Percentiles rank a stretch among this genome's conserved stretches.
phyloP scores from a whole-genome alignment of 164 flowering plant genomes.

The Annona squamosa region DNA sequence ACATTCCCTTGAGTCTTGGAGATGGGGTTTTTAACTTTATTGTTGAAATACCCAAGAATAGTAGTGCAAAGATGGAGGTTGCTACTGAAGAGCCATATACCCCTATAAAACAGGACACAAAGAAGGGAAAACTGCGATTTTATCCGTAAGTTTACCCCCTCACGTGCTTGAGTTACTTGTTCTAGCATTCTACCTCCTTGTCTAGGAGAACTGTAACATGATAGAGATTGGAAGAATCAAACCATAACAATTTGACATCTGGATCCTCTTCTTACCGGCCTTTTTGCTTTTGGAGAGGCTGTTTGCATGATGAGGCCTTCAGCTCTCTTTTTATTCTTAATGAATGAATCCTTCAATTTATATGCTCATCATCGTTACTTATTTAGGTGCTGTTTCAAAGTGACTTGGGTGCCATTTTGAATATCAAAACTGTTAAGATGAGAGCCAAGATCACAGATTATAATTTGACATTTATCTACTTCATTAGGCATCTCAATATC shows the following conservation, averaged over 20 bases:
- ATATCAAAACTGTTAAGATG: neutral
- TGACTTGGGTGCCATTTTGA: neutral
- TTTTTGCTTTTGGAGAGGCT: neutral
- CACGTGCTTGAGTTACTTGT: neutral
- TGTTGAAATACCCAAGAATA: slow-evolving; percentile 95
- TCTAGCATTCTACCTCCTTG: neutral
- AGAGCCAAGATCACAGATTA: neutral
- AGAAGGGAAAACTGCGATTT: slow-evolving; percentile 90
- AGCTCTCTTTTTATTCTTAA: neutral
- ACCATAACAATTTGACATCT: neutral
- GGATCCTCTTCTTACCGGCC: neutral
- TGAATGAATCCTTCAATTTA: neutral
- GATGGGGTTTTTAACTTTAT: slow-evolving; percentile 79
- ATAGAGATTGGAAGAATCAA: neutral
- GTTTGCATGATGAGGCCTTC: neutral
- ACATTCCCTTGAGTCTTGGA: slow-evolving; percentile 77
- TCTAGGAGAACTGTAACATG: neutral
- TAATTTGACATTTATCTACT: neutral
- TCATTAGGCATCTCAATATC: neutral
- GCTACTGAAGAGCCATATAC: slow-evolving; percentile 85
- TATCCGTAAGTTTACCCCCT: slow-evolving; percentile 58
- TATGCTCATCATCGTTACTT: no score
- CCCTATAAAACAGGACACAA: slow-evolving; percentile 96
- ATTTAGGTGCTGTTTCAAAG: no score
- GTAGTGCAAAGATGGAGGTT: slow-evolving; percentile 98